A percentile compares a stretch with the other conserved stretches of the same genome.
These are phyloP conservation scores for Alternaria ventricosa DNA, from an alignment of 2,329 filamentous ascomycete species.

Conservation along the genomic window DNA sequence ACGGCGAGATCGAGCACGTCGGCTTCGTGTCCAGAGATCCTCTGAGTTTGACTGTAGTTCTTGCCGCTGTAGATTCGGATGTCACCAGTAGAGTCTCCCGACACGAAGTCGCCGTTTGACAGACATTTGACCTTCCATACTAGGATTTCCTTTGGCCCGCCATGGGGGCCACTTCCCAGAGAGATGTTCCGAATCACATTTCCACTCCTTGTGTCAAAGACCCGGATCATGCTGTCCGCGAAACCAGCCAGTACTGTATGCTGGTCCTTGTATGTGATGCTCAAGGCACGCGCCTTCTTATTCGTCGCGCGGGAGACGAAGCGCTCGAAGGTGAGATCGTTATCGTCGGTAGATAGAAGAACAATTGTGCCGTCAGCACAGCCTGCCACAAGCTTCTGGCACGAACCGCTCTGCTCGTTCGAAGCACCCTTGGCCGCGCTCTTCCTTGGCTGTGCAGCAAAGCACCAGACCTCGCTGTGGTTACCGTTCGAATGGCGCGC, in stretches of 20 bases:
- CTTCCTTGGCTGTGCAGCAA: constrained; percentile 79
- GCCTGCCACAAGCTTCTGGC: constrained; percentile 77
- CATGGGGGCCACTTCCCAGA: constrained; percentile 76
- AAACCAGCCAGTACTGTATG: constrained; percentile 87
- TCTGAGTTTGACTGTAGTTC: constrained; percentile 86
- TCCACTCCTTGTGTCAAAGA: constrained; percentile 84
- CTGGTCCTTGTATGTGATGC: constrained; percentile 86
- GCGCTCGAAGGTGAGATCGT: constrained; percentile 79
- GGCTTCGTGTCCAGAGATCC: constrained; percentile 84
- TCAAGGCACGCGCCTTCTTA: constrained; percentile 88
- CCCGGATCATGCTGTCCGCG: constrained; percentile 92
- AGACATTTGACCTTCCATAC: constrained; percentile 94
- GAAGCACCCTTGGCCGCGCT: constrained; percentile 20
- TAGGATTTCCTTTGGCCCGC: constrained; percentile 82
- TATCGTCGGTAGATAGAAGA: constrained; percentile 83
- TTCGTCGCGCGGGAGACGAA: constrained; percentile 77
- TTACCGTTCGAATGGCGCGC: constrained; percentile 86
- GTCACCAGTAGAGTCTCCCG: constrained; percentile 92
- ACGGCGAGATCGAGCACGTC: constrained; percentile 89
- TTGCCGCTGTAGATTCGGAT: constrained; percentile 92
- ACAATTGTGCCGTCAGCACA: constrained; percentile 92
- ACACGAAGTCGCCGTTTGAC: constrained; percentile 86
- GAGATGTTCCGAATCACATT: constrained; percentile 81
- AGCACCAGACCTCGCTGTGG: constrained; percentile 96
- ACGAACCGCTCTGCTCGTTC: constrained; percentile 30